These are phyloP conservation scores for Fusarium anguioides DNA, from an alignment of 2,329 filamentous ascomycete species.

Conservation along the genomic window DNA sequence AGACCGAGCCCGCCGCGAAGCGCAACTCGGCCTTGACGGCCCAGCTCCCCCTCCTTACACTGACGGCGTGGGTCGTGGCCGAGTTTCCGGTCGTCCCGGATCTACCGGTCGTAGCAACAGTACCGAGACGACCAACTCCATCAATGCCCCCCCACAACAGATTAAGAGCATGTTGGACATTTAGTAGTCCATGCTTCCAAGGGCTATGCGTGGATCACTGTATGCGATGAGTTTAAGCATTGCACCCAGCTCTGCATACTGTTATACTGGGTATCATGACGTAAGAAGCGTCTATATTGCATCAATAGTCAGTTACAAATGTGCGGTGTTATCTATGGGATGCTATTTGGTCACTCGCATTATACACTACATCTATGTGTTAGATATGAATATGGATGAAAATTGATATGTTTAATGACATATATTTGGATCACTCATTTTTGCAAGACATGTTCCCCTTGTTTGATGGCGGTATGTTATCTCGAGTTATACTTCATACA, in stretches of 20 bases:
- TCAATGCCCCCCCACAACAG: slow-evolving; percentile 63
- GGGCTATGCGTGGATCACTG: neutral
- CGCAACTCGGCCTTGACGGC: slow-evolving; percentile 57
- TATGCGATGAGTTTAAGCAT: slow-evolving; percentile 3
- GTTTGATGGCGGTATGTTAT: no score
- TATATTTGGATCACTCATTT: neutral
- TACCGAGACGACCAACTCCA: slow-evolving; percentile 59
- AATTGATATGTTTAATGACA: slow-evolving; percentile 29
- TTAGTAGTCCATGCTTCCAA: slow-evolving; percentile 42
- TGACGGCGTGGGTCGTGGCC: slow-evolving; percentile 42
- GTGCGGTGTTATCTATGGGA: slow-evolving; percentile 6
- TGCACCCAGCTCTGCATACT: slow-evolving; percentile 8
- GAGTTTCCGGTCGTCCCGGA: slow-evolving; percentile 41
- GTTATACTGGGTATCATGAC: slow-evolving; percentile 13
- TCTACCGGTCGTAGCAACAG: slow-evolving; percentile 58
- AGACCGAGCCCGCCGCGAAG: slow-evolving; percentile 50
- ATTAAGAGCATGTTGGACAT: slow-evolving; percentile 69
- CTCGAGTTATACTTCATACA: no score
- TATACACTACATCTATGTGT: neutral
- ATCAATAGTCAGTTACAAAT: slow-evolving; percentile 17
- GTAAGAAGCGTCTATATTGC: slow-evolving; percentile 18
- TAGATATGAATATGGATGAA: slow-evolving; percentile 27
- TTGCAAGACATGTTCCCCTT: neutral
- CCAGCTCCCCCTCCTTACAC: slow-evolving; percentile 56
- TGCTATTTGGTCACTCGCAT: neutral